Conservation (phyloP, 2,329 filamentous ascomycete species). For the Sporothrix curviconia region DNA sequence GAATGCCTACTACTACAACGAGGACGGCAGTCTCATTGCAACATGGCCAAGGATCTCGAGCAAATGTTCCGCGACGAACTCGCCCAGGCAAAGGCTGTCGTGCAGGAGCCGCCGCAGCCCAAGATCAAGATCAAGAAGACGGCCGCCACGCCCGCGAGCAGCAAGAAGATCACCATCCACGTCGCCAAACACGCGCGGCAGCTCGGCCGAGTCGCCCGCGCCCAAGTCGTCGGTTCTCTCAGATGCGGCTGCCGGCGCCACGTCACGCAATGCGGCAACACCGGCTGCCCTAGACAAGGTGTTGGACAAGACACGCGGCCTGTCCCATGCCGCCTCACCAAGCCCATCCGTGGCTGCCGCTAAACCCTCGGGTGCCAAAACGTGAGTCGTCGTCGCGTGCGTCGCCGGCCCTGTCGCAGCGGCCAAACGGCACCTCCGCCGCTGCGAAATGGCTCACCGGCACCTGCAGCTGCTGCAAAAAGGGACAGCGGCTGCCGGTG, state of each 20-base stretch:
- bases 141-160: conserved; percentile 36
- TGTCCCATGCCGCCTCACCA: conserved; percentile 40
- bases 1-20: conserved; percentile 85
- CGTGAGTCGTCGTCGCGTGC: conserved; percentile 30
- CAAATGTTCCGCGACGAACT: conserved; percentile 58
- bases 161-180: conserved; percentile 66
- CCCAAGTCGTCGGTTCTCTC: conserved; percentile 29
- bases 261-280: conserved; percentile 21
- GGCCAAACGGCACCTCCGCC: conserved; percentile 24
- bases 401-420: conserved; percentile 25
- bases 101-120: conserved; percentile 64
- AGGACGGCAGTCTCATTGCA: conserved; percentile 82
- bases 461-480: conserved; percentile 20
- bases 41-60: conserved; percentile 71
- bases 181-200: conserved; percentile 53
- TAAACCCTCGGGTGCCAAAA: conserved; percentile 25
- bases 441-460: background rate
- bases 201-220: conserved; percentile 46
- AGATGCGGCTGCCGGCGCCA: conserved; percentile 31
- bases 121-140: conserved; percentile 75
- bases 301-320: conserved; percentile 37
- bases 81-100: conserved; percentile 63
- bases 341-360: conserved; percentile 35
- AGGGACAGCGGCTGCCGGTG: conserved; percentile 23
- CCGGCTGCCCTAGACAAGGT: conserved; percentile 32